Percentiles rank a stretch among this genome's conserved stretches.
These are phyloP conservation scores for Tulasnella sp. DNA, from an alignment of 768 basidiomycete genomes.

Conservation along the genomic window DNA sequence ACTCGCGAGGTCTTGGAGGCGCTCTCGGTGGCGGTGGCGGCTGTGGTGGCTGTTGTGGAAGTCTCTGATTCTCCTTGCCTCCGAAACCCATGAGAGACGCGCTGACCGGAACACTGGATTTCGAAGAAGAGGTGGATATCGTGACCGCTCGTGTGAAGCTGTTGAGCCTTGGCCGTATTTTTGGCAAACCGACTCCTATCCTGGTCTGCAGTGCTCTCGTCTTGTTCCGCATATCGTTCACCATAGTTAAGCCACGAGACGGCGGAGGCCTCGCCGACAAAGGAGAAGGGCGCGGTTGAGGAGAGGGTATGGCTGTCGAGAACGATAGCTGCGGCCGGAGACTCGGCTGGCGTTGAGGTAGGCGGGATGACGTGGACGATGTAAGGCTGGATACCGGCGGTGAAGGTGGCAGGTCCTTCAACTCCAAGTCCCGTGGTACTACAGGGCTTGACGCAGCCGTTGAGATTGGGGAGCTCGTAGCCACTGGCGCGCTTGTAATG, in stretches of 20 bases:
- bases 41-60: neutral
- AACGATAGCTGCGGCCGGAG: neutral
- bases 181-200: neutral
- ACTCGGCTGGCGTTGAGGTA: neutral
- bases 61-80: neutral
- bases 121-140: neutral
- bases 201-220: constrained; percentile 1
- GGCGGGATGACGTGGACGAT: neutral
- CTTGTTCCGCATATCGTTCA: neutral
- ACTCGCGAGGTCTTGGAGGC: neutral
- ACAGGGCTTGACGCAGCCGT: neutral
- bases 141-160: neutral
- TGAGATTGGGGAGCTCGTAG: neutral
- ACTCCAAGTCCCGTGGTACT: neutral
- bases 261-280: neutral
- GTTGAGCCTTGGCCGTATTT: neutral
- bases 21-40: neutral
- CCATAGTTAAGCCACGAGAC: neutral
- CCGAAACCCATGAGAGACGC: neutral
- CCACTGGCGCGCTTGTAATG: neutral
- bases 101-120: neutral
- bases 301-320: neutral
- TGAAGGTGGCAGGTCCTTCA: neutral
- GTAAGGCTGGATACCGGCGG: neutral
- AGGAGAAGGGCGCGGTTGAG: neutral